Base-by-base conservation (phyloP, 495 filamentous ascomycete species). In the Neurospora sp. region DNA sequence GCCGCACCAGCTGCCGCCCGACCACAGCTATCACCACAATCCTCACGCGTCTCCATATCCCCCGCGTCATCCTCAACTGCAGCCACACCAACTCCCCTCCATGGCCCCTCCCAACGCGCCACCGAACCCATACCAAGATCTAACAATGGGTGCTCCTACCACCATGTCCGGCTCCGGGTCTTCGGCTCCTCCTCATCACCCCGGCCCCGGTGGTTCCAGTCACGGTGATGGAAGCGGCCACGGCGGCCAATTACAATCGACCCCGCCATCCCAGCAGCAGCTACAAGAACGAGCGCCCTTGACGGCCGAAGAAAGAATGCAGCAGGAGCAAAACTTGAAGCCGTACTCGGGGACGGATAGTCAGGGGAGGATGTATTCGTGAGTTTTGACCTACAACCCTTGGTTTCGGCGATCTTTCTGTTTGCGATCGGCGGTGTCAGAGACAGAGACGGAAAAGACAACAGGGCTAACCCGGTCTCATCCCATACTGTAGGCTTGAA, bases 401-500 rank as follows among this genome's bases (percentile, higher is more conserved):
- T 9, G 69, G 70, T 45, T 13, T 9, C 45, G 10, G n/a, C 45
- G 13, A 34, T 34, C 62, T 45, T 11, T 34, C 28, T 17, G 39
- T 39, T 39, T 11, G 71, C 24, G 54, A 31, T 62, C 24, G 24
- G 13, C 24, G 13, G 54, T 31, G 54, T 17, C 28, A 28, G 48
- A 31, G 48, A 62, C 48, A 31, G 24, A 62, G 54, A 17, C 54
- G 31, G 13, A 10, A 62, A 36, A 66, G 54, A 17, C 54, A 34
- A 17, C 54, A 66, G 54, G 54, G 54, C 73, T 74, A 62, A 74
- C 73, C 62, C 39, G 54, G 54, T 66, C 11, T 66, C 54, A 17
- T 40, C 34, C 8, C 36, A 38, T 21, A 9, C 48, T 3, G 83
- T 86, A 92, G 91, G 69, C 86, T 99, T 71, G 85, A 90, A 74